These are phyloP conservation scores for Penicillium rolfsii DNA, from an alignment of 2,329 filamentous ascomycete species.

Conservation along the genomic window DNA sequence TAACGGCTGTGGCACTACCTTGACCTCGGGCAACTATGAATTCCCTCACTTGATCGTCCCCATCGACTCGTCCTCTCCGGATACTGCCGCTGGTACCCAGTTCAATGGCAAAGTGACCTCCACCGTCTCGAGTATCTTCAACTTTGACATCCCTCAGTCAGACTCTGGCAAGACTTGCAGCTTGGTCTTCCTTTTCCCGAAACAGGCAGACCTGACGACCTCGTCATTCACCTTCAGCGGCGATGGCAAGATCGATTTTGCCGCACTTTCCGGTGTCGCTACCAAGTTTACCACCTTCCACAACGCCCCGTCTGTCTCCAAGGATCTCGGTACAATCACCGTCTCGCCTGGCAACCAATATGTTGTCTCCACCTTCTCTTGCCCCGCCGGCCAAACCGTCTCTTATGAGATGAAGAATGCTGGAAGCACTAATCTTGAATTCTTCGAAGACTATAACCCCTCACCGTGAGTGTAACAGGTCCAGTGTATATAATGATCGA, in stretches of 20 bases:
- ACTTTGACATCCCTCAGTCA: slow-evolving; percentile 65
- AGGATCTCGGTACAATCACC: slow-evolving; percentile 49
- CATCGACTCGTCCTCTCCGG: slow-evolving; percentile 59
- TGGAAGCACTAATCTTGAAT: slow-evolving; percentile 58
- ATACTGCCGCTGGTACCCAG: slow-evolving; percentile 57
- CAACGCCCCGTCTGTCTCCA: slow-evolving; percentile 53
- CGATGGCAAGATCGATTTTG: slow-evolving; percentile 58
- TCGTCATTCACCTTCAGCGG: slow-evolving; percentile 61
- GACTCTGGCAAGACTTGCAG: slow-evolving; percentile 64
- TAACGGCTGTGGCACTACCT: slow-evolving; percentile 48
- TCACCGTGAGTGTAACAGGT: slow-evolving; percentile 44
- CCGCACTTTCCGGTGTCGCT: slow-evolving; percentile 53
- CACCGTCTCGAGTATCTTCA: slow-evolving; percentile 64
- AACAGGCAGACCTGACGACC: slow-evolving; percentile 60
- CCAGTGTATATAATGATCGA: background rate
- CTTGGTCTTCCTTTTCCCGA: slow-evolving; percentile 68
- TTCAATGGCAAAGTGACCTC: slow-evolving; percentile 60
- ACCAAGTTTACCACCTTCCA: slow-evolving; percentile 57
- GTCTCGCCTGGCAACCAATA: slow-evolving; percentile 60
- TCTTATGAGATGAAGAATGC: slow-evolving; percentile 56
- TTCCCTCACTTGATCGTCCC: slow-evolving; percentile 67
- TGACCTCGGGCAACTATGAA: slow-evolving; percentile 52
- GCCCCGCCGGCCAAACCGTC: slow-evolving; percentile 57
- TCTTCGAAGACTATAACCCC: slow-evolving; percentile 67
- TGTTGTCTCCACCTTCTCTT: slow-evolving; percentile 57